Percentiles rank a stretch among this genome's conserved stretches.
phyloP scores from a whole-genome alignment of 768 basidiomycete species.

The Leucocoprinus birnbaumii region DNA sequence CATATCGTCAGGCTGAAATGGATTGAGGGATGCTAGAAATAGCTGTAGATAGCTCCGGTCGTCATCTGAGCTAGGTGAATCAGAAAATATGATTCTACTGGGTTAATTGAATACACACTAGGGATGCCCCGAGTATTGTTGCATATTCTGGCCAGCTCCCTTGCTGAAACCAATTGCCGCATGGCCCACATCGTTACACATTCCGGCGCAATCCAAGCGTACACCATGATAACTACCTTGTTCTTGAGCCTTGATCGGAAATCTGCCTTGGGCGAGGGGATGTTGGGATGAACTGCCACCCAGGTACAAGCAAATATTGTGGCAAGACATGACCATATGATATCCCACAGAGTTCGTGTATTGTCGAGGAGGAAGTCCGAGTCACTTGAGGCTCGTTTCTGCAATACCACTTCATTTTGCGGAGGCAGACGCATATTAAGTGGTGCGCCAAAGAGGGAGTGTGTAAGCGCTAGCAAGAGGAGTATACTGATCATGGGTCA shows the following conservation, averaged over 20 bases:
- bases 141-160: conserved; percentile 10
- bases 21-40: neutral
- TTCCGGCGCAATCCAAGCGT: conserved; percentile 17
- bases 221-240: conserved; percentile 8
- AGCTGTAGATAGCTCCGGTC: neutral
- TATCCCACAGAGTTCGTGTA: conserved; percentile 14
- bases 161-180: conserved; percentile 16
- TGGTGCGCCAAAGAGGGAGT: too few relatives aligned
- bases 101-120: neutral
- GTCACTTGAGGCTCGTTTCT: neutral
- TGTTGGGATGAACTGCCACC: conserved; percentile 6
- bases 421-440: too few relatives aligned
- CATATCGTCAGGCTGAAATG: neutral
- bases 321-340: conserved; percentile 18
- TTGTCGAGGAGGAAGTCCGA: neutral
- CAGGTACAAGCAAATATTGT: conserved; percentile 21
- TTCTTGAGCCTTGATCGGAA: neutral
- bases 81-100: neutral
- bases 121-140: neutral
- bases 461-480: too few relatives aligned
- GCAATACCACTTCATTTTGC: too few relatives aligned
- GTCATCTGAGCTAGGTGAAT: neutral
- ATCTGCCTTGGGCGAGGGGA: conserved; percentile 13
- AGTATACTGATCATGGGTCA: too few relatives aligned
- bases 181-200: conserved; percentile 18